Conservation (phyloP, 2,329 filamentous ascomycete genomes). For the Penicillium sp. region DNA sequence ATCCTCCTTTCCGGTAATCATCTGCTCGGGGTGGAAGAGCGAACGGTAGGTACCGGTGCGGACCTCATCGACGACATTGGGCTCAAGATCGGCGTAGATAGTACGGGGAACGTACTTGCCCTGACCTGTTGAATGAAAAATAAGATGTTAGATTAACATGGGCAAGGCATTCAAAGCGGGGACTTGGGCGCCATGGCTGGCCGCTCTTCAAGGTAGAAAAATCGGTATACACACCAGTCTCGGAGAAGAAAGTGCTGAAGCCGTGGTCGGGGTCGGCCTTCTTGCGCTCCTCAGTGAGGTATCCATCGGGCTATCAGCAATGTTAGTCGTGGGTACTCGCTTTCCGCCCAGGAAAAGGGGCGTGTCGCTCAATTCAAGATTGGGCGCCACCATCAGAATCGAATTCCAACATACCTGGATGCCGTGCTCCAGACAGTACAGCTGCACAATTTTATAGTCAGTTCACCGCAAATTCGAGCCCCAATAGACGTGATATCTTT, state of each 20-base stretch:
- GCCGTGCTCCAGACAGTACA: conserved; percentile 99
- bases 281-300: conserved; percentile 97
- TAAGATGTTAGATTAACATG: conserved; percentile 13
- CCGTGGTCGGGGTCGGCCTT: conserved; percentile 88
- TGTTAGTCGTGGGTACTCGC: conserved; percentile 26
- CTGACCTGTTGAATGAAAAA: conserved; percentile 62
- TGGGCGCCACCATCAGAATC: conserved; percentile 16
- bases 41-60: conserved; percentile 94
- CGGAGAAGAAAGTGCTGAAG: conserved; percentile 99
- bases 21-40: conserved; percentile 98
- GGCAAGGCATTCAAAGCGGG: conserved; percentile 3
- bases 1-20: conserved; percentile 99
- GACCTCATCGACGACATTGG: conserved; percentile 99
- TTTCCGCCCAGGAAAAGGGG: conserved; percentile 19
- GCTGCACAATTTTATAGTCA: conserved; percentile 58
- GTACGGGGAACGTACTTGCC: conserved; percentile 99
- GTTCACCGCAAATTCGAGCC: conserved; percentile 17
- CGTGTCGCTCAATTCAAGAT: conserved; percentile 15
- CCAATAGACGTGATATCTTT: conserved; percentile 48
- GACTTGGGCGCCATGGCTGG: neutral
- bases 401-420: conserved; percentile 74
- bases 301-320: conserved; percentile 83
- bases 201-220: conserved; percentile 14
- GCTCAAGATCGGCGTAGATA: conserved; percentile 99
- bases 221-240: conserved; percentile 73